Conservation (phyloP, 441 rosid species). For the Populus hybrid region DNA sequence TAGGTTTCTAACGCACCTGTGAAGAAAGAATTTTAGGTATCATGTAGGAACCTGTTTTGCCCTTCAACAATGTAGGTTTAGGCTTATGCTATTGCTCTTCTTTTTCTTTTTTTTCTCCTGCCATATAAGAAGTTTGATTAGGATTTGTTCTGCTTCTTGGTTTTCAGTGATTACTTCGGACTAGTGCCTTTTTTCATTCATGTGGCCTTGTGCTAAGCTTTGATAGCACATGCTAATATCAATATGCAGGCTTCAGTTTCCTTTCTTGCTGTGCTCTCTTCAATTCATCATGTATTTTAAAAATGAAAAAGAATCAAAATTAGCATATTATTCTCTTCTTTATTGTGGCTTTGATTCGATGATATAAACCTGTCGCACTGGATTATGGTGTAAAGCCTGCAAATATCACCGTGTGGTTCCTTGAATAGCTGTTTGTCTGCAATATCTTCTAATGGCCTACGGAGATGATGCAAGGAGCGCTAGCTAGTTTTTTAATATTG, state of each 20-base stretch:
- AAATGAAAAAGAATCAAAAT: no score
- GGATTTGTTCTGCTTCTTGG: background rate
- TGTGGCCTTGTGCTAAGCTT: background rate
- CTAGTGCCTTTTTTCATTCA: background rate
- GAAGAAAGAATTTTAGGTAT: conserved; percentile 39
- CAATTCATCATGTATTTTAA: background rate
- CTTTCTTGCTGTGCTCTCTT: background rate
- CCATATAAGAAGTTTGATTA: conserved; percentile 6
- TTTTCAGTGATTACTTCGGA: background rate
- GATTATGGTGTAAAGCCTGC: background rate
- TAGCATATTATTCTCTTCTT: background rate
- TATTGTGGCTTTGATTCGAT: background rate
- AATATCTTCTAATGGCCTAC: no score
- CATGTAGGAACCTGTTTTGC: conserved; percentile 7
- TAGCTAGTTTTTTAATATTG: no score
- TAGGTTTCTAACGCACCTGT: conserved; percentile 26
- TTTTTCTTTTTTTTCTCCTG: background rate
- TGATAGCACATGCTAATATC: background rate
- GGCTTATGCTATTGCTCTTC: conserved; percentile 8
- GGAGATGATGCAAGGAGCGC: no score
- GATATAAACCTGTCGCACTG: background rate
- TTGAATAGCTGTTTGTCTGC: no score
- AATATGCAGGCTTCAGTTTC: background rate
- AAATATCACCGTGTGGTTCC: background rate
- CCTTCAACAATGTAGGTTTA: background rate